A percentile compares a stretch with the other conserved stretches of the same genome.
Evolutionary conservation across 129 eudicot species (phyloP).

Genomic region (Flaveria bidentis): DNA sequence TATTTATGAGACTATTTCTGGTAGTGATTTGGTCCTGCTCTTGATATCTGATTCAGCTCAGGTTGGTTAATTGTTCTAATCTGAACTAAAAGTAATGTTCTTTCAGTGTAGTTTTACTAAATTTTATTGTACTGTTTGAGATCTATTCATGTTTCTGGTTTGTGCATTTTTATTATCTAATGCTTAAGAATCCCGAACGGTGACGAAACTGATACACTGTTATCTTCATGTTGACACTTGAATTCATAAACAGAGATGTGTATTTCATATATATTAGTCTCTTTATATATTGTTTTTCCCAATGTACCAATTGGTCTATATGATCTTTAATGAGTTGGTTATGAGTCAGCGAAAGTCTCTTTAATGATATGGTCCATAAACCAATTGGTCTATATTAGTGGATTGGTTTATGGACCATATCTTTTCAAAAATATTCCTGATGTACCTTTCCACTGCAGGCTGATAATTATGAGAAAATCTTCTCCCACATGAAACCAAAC

Average conservation of each 20-base stretch:
- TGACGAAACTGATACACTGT: not conserved
- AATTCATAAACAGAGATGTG: not conserved
- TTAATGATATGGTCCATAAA: too few relatives aligned
- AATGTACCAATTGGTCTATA: not conserved
- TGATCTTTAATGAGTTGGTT: not conserved
- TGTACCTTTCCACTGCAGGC: slow-evolving; percentile 38
- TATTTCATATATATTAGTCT: not conserved
- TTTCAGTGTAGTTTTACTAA: not conserved
- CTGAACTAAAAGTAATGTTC: not conserved
- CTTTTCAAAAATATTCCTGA: not conserved
- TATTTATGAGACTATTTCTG: slow-evolving; percentile 73
- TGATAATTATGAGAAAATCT: slow-evolving; percentile 82
- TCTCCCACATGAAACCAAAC: slow-evolving; percentile 96
- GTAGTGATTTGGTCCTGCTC: slow-evolving; percentile 86
- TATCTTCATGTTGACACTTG: not conserved
- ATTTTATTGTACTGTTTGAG: not conserved
- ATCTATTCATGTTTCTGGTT: not conserved
- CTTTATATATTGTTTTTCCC: not conserved
- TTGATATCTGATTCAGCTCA: slow-evolving; percentile 98
- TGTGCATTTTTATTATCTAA: not conserved
- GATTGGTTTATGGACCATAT: not conserved
- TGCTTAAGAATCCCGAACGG: not conserved
- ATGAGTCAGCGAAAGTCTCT: not conserved
- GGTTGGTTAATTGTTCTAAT: slow-evolving; percentile 41
- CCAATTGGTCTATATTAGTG: too few relatives aligned